Conservation (phyloP, 176 grass and related monocot species). For the Hordeum marinum region DNA sequence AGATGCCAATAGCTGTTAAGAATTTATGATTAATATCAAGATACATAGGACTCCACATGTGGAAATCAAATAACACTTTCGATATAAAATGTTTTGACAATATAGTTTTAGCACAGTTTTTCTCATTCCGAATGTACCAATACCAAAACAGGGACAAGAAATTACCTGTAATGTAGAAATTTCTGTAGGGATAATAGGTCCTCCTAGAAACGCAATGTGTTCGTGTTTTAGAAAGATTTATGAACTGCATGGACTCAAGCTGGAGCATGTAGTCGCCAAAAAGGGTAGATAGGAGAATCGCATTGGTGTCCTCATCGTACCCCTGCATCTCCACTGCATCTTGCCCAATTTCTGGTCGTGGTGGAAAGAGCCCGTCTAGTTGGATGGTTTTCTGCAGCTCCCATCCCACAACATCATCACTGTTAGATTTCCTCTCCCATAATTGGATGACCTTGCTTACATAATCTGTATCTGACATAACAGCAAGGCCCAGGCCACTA, state of each 20-base stretch:
- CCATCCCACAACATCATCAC: neutral
- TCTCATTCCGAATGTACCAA: neutral
- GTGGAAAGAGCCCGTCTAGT: neutral
- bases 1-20: neutral
- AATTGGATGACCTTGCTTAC: neutral
- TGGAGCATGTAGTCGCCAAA: neutral
- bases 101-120: neutral
- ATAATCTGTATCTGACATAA: neutral
- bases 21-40: neutral
- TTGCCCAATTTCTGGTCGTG: neutral
- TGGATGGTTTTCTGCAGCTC: neutral
- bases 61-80: neutral
- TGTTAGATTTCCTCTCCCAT: neutral
- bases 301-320: neutral
- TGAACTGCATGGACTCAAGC: neutral
- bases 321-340: neutral
- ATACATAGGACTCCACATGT: neutral
- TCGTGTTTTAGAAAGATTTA: neutral
- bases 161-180: neutral
- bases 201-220: neutral
- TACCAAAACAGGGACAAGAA: neutral
- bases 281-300: neutral
- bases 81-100: neutral
- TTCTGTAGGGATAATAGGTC: neutral
- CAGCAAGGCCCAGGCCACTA: neutral